A percentile compares a stretch with the other conserved stretches of the same genome.
Evolutionary conservation across 495 filamentous ascomycete species (phyloP).

Genomic region (Xylaria grammica): DNA sequence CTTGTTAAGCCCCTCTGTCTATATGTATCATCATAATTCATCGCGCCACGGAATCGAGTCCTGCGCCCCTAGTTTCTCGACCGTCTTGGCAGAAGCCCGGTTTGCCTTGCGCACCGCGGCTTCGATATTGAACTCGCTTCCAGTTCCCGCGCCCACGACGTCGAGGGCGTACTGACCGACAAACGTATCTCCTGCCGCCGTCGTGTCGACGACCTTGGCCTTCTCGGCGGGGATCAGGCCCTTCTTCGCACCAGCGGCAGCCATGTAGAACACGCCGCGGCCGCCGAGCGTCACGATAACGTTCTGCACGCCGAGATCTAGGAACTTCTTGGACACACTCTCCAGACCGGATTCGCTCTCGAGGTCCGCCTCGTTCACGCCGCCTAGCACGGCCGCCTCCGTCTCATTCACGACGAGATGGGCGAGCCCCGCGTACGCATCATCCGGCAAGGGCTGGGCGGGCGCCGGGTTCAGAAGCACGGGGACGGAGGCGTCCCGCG

Average conservation of each 20-base stretch:
- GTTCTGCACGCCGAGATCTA: slow-evolving; percentile 70
- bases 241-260: slow-evolving; percentile 36
- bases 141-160: slow-evolving; percentile 42
- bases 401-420: slow-evolving; percentile 92
- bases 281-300: slow-evolving; percentile 84
- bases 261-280: slow-evolving; percentile 70
- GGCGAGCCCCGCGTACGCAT: slow-evolving; percentile 70
- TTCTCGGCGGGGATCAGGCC: slow-evolving; percentile 61
- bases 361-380: slow-evolving; percentile 52
- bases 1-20: background rate
- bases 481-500: slow-evolving; percentile 53
- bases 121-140: slow-evolving; percentile 52
- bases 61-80: slow-evolving; percentile 82
- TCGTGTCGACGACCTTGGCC: slow-evolving; percentile 86
- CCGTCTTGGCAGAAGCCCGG: slow-evolving; percentile 73
- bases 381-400: slow-evolving; percentile 76
- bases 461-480: slow-evolving; percentile 88
- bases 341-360: slow-evolving; percentile 51
- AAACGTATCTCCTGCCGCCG: slow-evolving; percentile 93
- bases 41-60: slow-evolving; percentile 85
- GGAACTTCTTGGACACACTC: slow-evolving; percentile 61
- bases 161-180: slow-evolving; percentile 84
- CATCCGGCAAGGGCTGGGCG: slow-evolving; percentile 69
- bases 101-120: slow-evolving; percentile 71
- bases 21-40: slow-evolving; percentile 63